These are phyloP conservation scores for Dendrobium huoshanense DNA, from an alignment of 106 monocot species.

Conservation along the genomic window DNA sequence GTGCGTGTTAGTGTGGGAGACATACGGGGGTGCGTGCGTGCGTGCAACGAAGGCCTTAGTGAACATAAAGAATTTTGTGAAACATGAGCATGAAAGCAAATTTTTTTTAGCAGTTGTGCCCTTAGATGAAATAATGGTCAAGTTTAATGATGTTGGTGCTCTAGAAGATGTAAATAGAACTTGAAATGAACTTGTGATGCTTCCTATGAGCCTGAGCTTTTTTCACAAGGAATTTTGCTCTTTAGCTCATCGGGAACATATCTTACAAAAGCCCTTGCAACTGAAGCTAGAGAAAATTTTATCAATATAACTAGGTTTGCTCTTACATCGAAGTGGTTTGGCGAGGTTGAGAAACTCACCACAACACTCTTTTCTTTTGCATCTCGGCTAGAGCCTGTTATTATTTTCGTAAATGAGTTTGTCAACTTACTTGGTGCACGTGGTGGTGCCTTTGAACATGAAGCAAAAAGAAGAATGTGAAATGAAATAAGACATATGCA, in stretches of 20 bases:
- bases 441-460: constrained; percentile 52
- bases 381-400: constrained; percentile 39
- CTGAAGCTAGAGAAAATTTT: constrained; percentile 16
- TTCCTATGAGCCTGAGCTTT: constrained; percentile 98
- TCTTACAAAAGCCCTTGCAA: too few species aligned
- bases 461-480: too few species aligned
- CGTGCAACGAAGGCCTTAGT: too few species aligned
- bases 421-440: constrained; percentile 89
- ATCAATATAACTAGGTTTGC: constrained; percentile 86
- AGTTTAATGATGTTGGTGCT: constrained; percentile 31
- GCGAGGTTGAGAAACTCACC: constrained; percentile 90
- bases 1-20: too few species aligned
- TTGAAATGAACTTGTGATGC: constrained; percentile 78
- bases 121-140: constrained; percentile 76
- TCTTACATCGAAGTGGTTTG: constrained; percentile 99
- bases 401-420: constrained; percentile 52
- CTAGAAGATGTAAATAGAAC: constrained; percentile 89
- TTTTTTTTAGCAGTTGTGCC: constrained; percentile 88
- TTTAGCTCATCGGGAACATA: too few species aligned
- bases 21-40: too few species aligned
- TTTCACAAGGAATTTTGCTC: constrained; percentile 14
- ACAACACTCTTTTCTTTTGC: constrained; percentile 97
- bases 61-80: too few species aligned
- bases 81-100: constrained; percentile 41
- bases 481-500: too few species aligned